Percentiles rank a stretch among this genome's conserved stretches.
These are phyloP conservation scores for Chytriomyces hyalinus DNA, from an alignment of 192 early-diverging fungal genomes.

Conservation along the genomic window DNA sequence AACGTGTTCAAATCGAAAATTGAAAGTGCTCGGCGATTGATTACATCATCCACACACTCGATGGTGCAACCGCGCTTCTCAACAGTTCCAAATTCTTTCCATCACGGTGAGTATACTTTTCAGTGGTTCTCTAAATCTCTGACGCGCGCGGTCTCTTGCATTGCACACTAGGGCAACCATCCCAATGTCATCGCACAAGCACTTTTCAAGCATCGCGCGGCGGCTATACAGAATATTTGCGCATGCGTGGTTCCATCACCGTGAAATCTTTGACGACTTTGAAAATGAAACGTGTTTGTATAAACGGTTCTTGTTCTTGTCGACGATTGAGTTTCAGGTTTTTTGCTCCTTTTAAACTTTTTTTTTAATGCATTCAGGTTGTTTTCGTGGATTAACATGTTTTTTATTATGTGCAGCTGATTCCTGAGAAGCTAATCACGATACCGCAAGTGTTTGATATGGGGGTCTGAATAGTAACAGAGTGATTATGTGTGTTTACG, in stretches of 20 bases:
- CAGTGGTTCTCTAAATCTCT: neutral
- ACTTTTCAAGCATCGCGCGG: constrained; percentile 86
- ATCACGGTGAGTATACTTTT: constrained; percentile 58
- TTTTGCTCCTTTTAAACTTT: neutral
- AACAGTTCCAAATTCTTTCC: constrained; percentile 80
- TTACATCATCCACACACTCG: constrained; percentile 92
- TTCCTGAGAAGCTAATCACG: constrained; percentile 72
- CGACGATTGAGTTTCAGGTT: constrained; percentile 57
- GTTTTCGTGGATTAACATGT: neutral
- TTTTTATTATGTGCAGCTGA: constrained; percentile 42
- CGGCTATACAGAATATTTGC: constrained; percentile 96
- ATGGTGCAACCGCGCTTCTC: constrained; percentile 81
- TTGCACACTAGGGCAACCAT: constrained; percentile 36
- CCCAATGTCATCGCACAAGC: constrained; percentile 77
- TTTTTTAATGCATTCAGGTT: neutral
- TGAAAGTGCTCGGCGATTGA: constrained; percentile 85
- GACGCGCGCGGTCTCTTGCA: neutral
- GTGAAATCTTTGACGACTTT: constrained; percentile 84
- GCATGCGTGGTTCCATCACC: constrained; percentile 92
- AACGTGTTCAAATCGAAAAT: neutral
- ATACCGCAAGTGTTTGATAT: constrained; percentile 56
- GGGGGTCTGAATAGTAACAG: neutral
- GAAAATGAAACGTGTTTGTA: constrained; percentile 79
- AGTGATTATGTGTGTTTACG: neutral
- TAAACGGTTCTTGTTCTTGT: constrained; percentile 72